These are phyloP conservation scores for Ganoderma lucidum DNA, from an alignment of 1,284 basidiomycete genomes.

Conservation along the genomic window DNA sequence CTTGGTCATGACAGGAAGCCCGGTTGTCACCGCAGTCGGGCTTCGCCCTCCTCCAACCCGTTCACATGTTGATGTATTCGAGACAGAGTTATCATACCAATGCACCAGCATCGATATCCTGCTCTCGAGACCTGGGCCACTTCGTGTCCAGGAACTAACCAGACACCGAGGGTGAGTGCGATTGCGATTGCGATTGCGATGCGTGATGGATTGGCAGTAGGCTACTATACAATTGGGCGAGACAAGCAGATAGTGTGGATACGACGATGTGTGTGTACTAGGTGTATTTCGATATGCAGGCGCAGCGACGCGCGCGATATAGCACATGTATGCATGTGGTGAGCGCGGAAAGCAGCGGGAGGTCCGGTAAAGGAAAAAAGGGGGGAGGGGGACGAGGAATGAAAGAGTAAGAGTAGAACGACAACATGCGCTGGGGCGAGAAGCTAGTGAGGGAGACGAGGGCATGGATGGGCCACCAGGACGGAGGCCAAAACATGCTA, in stretches of 20 bases:
- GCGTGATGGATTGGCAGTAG: not conserved
- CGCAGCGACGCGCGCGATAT: not conserved
- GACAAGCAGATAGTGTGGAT: conserved; percentile 11
- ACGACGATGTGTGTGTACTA: conserved; percentile 3
- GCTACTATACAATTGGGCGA: conserved; percentile 29
- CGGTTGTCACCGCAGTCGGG: too few species aligned
- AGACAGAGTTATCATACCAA: too few species aligned
- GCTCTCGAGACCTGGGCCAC: too few species aligned
- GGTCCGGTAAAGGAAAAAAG: not conserved
- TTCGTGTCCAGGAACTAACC: too few species aligned
- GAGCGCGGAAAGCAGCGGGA: not conserved
- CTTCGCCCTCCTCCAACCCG: too few species aligned
- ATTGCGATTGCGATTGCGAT: not conserved
- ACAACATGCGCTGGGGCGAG: not conserved
- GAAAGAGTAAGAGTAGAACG: not conserved
- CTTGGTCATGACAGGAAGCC: too few species aligned
- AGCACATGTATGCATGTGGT: not conserved
- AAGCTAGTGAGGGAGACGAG: not conserved
- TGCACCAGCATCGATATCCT: too few species aligned
- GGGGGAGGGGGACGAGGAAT: not conserved
- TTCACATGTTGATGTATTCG: too few species aligned
- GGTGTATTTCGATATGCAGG: not conserved
- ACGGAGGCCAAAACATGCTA: not conserved
- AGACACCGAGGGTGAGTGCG: not conserved
- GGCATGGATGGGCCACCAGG: not conserved